These are phyloP conservation scores for Podosphaera fusca DNA, from an alignment of 2,329 filamentous ascomycete genomes.

Conservation along the genomic window DNA sequence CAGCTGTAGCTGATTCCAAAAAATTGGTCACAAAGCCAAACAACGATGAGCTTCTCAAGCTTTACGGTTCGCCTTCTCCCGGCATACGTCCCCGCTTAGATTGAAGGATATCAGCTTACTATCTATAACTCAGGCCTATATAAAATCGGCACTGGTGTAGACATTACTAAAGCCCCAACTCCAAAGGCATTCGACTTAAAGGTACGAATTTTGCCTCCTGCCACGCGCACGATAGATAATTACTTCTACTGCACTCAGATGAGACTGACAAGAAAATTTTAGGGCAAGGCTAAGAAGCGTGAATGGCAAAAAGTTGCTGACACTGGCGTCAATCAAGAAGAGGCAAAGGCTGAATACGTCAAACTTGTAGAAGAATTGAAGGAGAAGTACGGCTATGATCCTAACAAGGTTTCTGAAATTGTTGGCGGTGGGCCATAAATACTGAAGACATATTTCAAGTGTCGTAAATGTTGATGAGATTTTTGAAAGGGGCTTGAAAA, in stretches of 20 bases:
- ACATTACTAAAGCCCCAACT: conserved; percentile 28
- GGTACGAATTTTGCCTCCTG: neutral
- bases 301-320: conserved; percentile 54
- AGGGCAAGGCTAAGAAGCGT: conserved; percentile 58
- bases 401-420: conserved; percentile 36
- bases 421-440: conserved; percentile 17
- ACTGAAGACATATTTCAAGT: no score
- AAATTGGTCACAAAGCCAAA: conserved; percentile 42
- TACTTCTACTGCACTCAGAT: neutral
- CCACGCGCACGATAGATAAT: neutral
- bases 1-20: conserved; percentile 37
- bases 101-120: conserved; percentile 16
- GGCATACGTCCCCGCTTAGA: neutral
- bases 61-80: conserved; percentile 9
- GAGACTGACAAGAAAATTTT: neutral
- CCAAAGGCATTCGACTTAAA: conserved; percentile 16
- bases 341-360: conserved; percentile 60
- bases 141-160: conserved; percentile 30
- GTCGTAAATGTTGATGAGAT: no score
- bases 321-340: conserved; percentile 31
- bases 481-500: no score
- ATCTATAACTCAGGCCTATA: conserved; percentile 22
- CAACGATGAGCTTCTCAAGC: conserved; percentile 37
- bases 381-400: conserved; percentile 42
- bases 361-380: conserved; percentile 49